A percentile compares a stretch with the other conserved stretches of the same genome.
Conservation (phyloP, 805 yeast genomes). For the Candida maesae region DNA sequence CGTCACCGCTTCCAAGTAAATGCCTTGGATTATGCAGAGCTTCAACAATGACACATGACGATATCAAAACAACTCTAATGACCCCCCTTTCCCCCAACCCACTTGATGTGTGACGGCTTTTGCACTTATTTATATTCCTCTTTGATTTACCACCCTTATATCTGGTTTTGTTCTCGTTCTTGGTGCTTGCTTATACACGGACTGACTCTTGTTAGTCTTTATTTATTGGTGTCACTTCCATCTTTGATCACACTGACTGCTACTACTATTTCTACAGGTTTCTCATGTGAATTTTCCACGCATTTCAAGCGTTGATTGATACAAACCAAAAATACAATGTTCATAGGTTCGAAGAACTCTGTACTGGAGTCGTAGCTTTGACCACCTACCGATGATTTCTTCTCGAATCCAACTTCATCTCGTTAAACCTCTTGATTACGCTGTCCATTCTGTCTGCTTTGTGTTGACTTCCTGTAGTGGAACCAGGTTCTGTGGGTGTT, state of each 20-base stretch:
- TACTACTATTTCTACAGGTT: too few species aligned
- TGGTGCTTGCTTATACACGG: background rate
- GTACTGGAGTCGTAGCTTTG: too few species aligned
- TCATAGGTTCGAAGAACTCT: background rate
- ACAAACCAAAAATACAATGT: constrained; percentile 1
- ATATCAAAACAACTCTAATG: background rate
- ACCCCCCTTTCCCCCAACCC: too few species aligned
- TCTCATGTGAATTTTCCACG: too few species aligned
- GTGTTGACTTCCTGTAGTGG: background rate
- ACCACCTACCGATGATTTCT: too few species aligned
- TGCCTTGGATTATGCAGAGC: too few species aligned
- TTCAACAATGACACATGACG: background rate
- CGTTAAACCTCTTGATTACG: background rate
- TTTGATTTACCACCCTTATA: background rate
- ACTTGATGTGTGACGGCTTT: background rate
- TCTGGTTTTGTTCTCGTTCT: background rate
- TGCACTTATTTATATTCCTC: background rate
- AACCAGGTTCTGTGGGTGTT: background rate
- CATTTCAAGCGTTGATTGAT: background rate
- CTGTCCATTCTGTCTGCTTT: background rate
- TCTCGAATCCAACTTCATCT: background rate
- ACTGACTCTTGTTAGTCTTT: background rate
- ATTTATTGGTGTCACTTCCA: constrained; percentile 2
- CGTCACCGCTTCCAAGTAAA: constrained; percentile 65
- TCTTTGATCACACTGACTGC: background rate